Conservation (phyloP, 2,329 filamentous ascomycete genomes). For the Pseudonectria foliicola region DNA sequence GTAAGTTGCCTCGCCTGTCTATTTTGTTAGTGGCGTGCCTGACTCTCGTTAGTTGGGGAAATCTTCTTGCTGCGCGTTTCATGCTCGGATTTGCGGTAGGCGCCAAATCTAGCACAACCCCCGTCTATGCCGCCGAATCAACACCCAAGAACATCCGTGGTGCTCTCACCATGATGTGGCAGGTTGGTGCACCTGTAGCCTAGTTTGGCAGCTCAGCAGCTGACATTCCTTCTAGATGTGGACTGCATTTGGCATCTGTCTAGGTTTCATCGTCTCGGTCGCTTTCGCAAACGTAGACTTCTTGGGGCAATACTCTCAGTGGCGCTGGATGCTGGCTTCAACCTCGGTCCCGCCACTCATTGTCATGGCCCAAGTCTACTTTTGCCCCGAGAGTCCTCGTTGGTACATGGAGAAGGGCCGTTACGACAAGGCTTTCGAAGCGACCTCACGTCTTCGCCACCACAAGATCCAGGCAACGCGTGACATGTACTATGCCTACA, state of each 20-base stretch:
- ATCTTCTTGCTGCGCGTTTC: constrained; percentile 27
- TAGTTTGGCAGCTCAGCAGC: not conserved
- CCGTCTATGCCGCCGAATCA: constrained; percentile 30
- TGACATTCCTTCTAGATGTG: constrained; percentile 17
- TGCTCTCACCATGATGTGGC: constrained; percentile 33
- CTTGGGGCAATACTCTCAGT: constrained; percentile 27
- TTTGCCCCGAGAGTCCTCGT: constrained; percentile 47
- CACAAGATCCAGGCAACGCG: constrained; percentile 41
- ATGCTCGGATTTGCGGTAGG: constrained; percentile 31
- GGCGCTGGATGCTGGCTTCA: constrained; percentile 39
- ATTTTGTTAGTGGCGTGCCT: not conserved
- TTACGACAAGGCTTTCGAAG: constrained; percentile 37
- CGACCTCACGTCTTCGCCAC: constrained; percentile 39
- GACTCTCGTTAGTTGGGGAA: constrained; percentile 3
- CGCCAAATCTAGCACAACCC: constrained; percentile 28
- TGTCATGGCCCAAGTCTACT: constrained; percentile 43
- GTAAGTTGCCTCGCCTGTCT: constrained; percentile 31
- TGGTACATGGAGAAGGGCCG: constrained; percentile 47
- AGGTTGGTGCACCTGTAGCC: constrained; percentile 3
- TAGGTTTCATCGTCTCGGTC: constrained; percentile 32
- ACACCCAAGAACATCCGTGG: constrained; percentile 33
- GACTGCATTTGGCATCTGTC: constrained; percentile 31
- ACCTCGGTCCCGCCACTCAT: constrained; percentile 47
- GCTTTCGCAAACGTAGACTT: constrained; percentile 23
- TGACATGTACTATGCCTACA: constrained; percentile 44